Base-by-base conservation (phyloP, 495 filamentous ascomycete genomes). In the Daldinia caldariorum region DNA sequence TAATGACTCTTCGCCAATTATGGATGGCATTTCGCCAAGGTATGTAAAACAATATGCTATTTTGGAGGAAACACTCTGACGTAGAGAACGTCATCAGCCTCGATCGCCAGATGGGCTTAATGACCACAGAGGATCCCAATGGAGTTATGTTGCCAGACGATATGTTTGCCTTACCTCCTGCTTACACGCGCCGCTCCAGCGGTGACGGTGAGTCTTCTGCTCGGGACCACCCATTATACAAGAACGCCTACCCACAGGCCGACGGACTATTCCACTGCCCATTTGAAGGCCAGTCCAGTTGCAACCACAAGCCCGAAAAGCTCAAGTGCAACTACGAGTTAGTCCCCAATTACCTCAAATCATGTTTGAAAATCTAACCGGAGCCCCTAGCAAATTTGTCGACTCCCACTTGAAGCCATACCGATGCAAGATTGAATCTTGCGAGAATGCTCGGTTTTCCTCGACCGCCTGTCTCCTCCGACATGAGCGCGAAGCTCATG, bases 251-350 rank as follows among this genome's bases (percentile, higher is more conserved):
- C 49, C 84, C 84, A 34, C 74, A 88, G 45, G 81, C 81, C 67
- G 92, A 96, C 81, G 91, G 90, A 76, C 85, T 94, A 54, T 97
- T 93, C 80, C 91, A 96, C 82, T 97, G 94, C 87, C 94, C 94
- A 22, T 93, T 88, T 82, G 89, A 91, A 79, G 87, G 87, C 77
- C 84, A 91, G 67, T 80, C 89, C 45, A 87, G 84, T 65, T 96
- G 93, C 86, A 89, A 85, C 77, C 92, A 96, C 85, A 89, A 90
- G 73, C 89, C 92, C 20, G 93, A 92, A 70, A 93, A 93, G 79
- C 90, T 97, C 67, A 97, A 97, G 86, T 97, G 94, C 88, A 94
- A 95, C 80, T 97, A 97, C 79, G 92, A 97, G 94, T 94, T 90
- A 87, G 91, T 75, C 37, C 20, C 66, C 32, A 62, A 54, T 47